These are phyloP conservation scores for Pseudocercospora fijiensis DNA, from an alignment of 2,329 filamentous ascomycete species.

Conservation along the genomic window DNA sequence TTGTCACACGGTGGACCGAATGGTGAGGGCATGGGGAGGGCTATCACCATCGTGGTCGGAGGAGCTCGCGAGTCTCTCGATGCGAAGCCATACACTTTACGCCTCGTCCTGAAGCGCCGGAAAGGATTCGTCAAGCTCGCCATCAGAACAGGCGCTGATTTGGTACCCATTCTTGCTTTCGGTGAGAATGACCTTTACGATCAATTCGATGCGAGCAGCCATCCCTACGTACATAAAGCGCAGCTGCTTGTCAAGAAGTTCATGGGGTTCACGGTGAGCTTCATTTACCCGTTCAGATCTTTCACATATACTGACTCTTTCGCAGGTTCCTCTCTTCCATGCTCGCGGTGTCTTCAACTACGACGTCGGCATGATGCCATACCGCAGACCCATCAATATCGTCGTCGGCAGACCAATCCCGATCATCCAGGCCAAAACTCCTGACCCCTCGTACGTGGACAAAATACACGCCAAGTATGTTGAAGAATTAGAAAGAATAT, in stretches of 20 bases:
- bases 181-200: slow-evolving; percentile 97
- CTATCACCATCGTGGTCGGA: slow-evolving; percentile 92
- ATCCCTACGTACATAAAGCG: slow-evolving; percentile 74
- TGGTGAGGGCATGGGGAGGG: slow-evolving; percentile 83
- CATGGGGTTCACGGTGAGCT: slow-evolving; percentile 87
- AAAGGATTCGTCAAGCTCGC: slow-evolving; percentile 95
- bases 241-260: slow-evolving; percentile 82
- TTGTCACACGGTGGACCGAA: slow-evolving; percentile 76
- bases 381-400: slow-evolving; percentile 80
- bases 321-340: slow-evolving; percentile 80
- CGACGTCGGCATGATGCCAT: slow-evolving; percentile 94
- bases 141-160: slow-evolving; percentile 84
- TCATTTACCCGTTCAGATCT: slow-evolving; percentile 73
- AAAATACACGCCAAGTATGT: slow-evolving; percentile 77
- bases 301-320: slow-evolving; percentile 39
- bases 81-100: slow-evolving; percentile 73
- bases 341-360: slow-evolving; percentile 95
- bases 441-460: slow-evolving; percentile 74
- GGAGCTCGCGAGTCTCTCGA: slow-evolving; percentile 90
- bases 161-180: slow-evolving; percentile 89
- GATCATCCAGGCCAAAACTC: slow-evolving; percentile 63
- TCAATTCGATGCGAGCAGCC: slow-evolving; percentile 72
- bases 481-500: slow-evolving; percentile 68
- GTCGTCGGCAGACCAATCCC: slow-evolving; percentile 82
- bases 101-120: slow-evolving; percentile 75